phyloP scores from a whole-genome alignment of 83 land plant species.

The Thuja plicata region DNA sequence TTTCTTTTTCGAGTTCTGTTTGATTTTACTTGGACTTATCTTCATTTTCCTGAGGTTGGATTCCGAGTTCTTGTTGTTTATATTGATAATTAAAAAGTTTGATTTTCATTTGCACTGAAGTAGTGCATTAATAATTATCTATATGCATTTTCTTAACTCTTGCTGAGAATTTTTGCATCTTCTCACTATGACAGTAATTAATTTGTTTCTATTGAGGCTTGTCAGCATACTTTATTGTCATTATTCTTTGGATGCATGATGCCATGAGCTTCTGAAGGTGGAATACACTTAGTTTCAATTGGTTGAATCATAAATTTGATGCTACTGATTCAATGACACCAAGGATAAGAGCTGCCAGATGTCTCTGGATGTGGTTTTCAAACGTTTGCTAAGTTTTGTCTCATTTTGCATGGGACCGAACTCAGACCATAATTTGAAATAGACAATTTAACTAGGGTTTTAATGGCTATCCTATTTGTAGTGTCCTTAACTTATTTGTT shows the following conservation, averaged over 20 bases:
- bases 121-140: neutral
- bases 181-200: neutral
- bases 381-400: neutral
- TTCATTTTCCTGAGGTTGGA: neutral
- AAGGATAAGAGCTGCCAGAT: neutral
- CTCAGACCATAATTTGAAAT: neutral
- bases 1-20: neutral
- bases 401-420: neutral
- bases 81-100: neutral
- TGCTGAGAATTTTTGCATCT: neutral
- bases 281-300: neutral
- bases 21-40: neutral
- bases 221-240: neutral
- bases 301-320: neutral
- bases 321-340: neutral
- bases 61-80: neutral
- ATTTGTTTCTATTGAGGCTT: neutral
- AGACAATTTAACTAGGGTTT: neutral
- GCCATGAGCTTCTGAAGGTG: neutral
- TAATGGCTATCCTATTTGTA: conserved; percentile 1
- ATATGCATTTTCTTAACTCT: neutral
- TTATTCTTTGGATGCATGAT: neutral
- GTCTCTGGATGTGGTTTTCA: neutral
- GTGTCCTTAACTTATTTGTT: neutral
- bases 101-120: neutral